Percentiles rank a stretch among this genome's conserved stretches.
Evolutionary conservation across 2,329 filamentous ascomycete species (phyloP).

Genomic region (Trichoderma endophyticum): DNA sequence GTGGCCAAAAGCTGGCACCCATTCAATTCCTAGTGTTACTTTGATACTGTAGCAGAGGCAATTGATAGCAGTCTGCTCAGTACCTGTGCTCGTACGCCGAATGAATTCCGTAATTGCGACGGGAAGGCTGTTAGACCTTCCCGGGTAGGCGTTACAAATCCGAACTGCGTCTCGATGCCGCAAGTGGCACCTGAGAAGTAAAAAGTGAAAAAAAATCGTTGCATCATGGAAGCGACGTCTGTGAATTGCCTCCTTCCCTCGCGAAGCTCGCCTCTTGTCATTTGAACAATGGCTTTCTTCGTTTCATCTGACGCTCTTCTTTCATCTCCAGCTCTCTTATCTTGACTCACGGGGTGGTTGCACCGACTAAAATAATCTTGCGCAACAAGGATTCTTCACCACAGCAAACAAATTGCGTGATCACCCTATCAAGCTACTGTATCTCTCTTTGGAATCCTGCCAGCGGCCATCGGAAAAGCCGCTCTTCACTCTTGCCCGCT

Average conservation of each 20-base stretch:
- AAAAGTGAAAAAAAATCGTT: neutral
- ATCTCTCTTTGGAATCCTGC: neutral
- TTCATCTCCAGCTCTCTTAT: neutral
- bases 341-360: neutral
- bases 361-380: neutral
- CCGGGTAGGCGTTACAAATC: conserved; percentile 1
- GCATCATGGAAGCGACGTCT: conserved; percentile 2
- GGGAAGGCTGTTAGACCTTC: neutral
- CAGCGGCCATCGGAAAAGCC: neutral
- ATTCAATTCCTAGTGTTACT: neutral
- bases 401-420: conserved; percentile 12
- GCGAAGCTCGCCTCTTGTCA: neutral
- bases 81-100: neutral
- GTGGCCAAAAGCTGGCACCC: neutral
- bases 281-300: neutral
- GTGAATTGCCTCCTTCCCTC: neutral
- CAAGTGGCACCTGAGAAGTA: neutral
- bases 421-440: neutral
- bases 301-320: neutral
- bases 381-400: neutral
- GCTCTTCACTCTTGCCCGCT: neutral
- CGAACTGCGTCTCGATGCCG: neutral
- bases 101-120: neutral
- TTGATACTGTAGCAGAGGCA: neutral
- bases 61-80: neutral